These are phyloP conservation scores for Aspergillus pseudoglaucus DNA, from an alignment of 2,329 filamentous ascomycete genomes.

Conservation along the genomic window DNA sequence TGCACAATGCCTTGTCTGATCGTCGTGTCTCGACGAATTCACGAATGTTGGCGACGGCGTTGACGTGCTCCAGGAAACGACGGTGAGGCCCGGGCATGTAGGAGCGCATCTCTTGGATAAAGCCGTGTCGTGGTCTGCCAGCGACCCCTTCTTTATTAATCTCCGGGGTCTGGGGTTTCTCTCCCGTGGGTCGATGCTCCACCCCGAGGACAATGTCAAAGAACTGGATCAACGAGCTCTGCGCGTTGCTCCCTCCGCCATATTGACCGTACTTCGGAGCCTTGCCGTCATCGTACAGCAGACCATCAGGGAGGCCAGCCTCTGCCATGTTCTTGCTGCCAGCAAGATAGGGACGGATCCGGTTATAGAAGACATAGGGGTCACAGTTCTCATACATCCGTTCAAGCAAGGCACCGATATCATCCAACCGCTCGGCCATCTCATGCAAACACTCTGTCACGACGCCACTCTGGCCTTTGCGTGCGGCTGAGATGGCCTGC, in stretches of 20 bases:
- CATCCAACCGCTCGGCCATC: conserved; percentile 83
- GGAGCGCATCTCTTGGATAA: conserved; percentile 91
- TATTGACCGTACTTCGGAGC: conserved; percentile 71
- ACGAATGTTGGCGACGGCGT: conserved; percentile 76
- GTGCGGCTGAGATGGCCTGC: conserved; percentile 72
- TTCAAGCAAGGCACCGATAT: conserved; percentile 69
- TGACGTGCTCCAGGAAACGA: conserved; percentile 76
- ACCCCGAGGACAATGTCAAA: conserved; percentile 89
- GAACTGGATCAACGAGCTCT: conserved; percentile 95
- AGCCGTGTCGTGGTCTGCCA: conserved; percentile 65
- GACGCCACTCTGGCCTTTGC: conserved; percentile 59
- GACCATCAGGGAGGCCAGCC: conserved; percentile 78
- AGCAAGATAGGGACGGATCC: conserved; percentile 90
- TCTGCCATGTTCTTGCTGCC: conserved; percentile 98
- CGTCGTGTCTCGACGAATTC: conserved; percentile 64
- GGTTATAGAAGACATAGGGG: conserved; percentile 88
- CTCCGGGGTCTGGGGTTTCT: conserved; percentile 40
- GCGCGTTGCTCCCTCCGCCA: conserved; percentile 90
- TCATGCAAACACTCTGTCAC: conserved; percentile 71
- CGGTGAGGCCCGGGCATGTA: conserved; percentile 96
- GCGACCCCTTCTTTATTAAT: conserved; percentile 39
- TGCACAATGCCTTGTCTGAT: conserved; percentile 58
- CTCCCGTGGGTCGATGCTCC: conserved; percentile 82
- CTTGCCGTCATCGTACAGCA: conserved; percentile 77
- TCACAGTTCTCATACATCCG: conserved; percentile 96